Base-by-base conservation (phyloP, 2,329 filamentous ascomycete genomes). In the Canariomyces notabilis region DNA sequence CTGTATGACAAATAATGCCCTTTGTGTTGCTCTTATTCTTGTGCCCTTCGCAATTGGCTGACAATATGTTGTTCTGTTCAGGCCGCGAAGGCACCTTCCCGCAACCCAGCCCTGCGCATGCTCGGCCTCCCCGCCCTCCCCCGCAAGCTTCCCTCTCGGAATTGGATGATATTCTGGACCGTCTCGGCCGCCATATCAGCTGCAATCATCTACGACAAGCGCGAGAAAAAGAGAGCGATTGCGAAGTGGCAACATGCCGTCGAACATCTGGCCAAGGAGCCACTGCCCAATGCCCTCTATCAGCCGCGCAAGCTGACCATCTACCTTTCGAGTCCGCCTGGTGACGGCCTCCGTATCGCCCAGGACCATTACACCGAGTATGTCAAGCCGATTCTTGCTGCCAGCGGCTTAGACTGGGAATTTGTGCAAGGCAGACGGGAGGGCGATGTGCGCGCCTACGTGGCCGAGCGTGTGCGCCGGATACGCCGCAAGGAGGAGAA, bases 351-450 rank as follows among this genome's bases (percentile, higher is more conserved):
- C 44, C 79, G 89, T 46, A 69, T 80, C 34, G 87, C 90, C n/a
- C 85, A 95, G 59, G 89, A 97, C 57, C 90, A 97, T 68, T 98
- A 95, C 67, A 84, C 89, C 60, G 88, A 95, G 64, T 98, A 96
- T 63, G 80, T 96, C 35, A 97, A 97, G 73, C 93, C 93, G 2
- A 79, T 98, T 20, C 71, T 98, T 32, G 87, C 93, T 4, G 85
- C 89, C 2, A 91, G 88, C 1, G 90, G 90, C 0, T 70, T 97
- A 61, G 93, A 98, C 65, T 97, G 94, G 82, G 91, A 96, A 59
- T 94, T 96, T 47, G 79, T 97, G 5, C 91, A 97, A 68, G 93
- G 91, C 5, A 76, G 90, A 43, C 83, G 85, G 62, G 87, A 96
- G 70, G 93, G 93, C n/a, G 91, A 98, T 62, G 80, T 98, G 36